Conservation (phyloP, 352 stramenopile species). For the Blastocystis sp. region DNA sequence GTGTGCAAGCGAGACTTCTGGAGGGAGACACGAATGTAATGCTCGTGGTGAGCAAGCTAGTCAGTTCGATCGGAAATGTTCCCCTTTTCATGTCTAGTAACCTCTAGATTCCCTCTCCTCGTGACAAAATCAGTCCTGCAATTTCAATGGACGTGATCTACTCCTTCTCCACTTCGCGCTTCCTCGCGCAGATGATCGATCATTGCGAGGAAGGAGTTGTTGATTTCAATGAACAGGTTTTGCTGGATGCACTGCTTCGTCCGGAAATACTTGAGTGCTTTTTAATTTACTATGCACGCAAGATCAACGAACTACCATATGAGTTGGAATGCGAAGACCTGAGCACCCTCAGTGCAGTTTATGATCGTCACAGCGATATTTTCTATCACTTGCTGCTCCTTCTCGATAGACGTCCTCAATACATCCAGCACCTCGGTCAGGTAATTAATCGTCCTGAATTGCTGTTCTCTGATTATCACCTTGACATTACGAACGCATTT, state of each 20-base stretch:
- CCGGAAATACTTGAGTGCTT: background rate
- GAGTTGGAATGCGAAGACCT: background rate
- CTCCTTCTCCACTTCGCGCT: background rate
- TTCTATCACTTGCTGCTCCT: slow-evolving; percentile 30
- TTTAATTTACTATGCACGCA: background rate
- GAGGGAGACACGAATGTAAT: background rate
- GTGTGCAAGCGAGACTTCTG: background rate
- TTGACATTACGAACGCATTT: background rate
- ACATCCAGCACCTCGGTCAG: background rate
- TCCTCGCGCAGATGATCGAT: background rate
- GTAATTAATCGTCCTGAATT: background rate
- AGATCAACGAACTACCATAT: background rate
- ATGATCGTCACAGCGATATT: slow-evolving; percentile 24
- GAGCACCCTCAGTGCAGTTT: background rate
- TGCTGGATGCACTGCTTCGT: background rate
- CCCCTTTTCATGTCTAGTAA: background rate
- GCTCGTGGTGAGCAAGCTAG: background rate
- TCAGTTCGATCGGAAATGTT: background rate
- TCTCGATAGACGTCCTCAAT: background rate
- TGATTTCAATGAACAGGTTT: background rate
- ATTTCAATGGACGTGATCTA: background rate
- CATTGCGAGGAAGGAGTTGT: background rate
- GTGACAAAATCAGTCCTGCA: background rate
- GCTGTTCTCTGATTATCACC: background rate
- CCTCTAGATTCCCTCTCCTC: slow-evolving; percentile 22